These are phyloP conservation scores for Claviceps maximensis DNA, from an alignment of 2,329 filamentous ascomycete genomes.

Conservation along the genomic window DNA sequence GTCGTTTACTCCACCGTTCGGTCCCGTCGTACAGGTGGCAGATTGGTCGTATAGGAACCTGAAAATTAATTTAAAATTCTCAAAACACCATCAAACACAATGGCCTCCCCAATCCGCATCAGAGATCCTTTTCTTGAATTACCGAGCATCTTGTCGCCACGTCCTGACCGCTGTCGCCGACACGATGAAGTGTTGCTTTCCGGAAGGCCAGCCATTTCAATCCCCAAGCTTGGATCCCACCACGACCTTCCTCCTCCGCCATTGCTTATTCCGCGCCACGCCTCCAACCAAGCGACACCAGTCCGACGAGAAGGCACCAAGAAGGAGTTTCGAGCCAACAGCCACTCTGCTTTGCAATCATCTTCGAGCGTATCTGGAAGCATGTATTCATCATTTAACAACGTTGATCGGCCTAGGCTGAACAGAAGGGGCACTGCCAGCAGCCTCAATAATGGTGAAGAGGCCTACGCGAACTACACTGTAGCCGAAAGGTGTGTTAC, in stretches of 20 bases:
- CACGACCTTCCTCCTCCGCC: constrained; percentile 30
- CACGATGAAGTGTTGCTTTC: constrained; percentile 21
- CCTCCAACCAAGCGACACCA: constrained; percentile 22
- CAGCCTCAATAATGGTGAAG: constrained; percentile 22
- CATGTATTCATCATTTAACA: constrained; percentile 20
- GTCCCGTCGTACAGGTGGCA: background rate
- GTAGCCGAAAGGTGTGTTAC: constrained; percentile 24
- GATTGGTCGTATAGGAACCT: background rate
- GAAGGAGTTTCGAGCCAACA: constrained; percentile 16
- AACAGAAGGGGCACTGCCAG: constrained; percentile 18
- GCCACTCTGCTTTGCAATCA: constrained; percentile 17
- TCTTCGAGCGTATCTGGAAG: constrained; percentile 28
- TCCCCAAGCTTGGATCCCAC: constrained; percentile 24
- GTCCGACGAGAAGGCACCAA: constrained; percentile 17
- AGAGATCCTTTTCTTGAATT: constrained; percentile 22
- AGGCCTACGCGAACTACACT: constrained; percentile 31
- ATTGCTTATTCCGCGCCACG: constrained; percentile 30
- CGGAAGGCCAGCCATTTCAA: constrained; percentile 26
- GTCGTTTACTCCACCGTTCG: background rate
- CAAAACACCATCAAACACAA: constrained; percentile 6
- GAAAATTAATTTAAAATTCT: background rate
- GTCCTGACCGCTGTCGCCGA: constrained; percentile 16
- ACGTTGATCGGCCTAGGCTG: constrained; percentile 22
- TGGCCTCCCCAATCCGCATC: constrained; percentile 25
- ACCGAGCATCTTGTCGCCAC: constrained; percentile 24